Conservation (phyloP, 2,329 filamentous ascomycete genomes). For the Rhynchosporium graminicola region DNA sequence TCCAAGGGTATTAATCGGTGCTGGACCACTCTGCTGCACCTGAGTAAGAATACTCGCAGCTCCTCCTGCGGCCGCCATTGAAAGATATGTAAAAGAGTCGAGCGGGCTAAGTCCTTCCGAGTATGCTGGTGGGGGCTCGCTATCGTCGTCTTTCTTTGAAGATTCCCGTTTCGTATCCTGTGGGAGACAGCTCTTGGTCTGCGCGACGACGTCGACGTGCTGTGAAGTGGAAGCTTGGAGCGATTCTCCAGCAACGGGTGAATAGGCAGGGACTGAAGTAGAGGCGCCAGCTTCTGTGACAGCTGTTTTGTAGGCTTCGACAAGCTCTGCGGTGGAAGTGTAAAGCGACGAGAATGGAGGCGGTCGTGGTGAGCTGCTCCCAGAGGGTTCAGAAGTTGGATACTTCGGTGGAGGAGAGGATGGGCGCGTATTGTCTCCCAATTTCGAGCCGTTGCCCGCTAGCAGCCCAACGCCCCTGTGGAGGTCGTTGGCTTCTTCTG, state of each 20-base stretch:
- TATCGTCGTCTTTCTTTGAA: constrained; percentile 76
- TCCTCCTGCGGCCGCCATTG: constrained; percentile 94
- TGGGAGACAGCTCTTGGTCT: constrained; percentile 85
- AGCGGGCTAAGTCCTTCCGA: constrained; percentile 93
- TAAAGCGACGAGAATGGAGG: constrained; percentile 65
- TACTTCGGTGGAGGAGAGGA: constrained; percentile 62
- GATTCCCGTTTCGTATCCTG: constrained; percentile 76
- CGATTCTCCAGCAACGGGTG: constrained; percentile 44
- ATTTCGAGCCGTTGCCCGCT: constrained; percentile 38
- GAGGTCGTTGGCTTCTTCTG: constrained; percentile 47
- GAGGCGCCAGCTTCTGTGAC: constrained; percentile 43
- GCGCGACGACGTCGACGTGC: constrained; percentile 56
- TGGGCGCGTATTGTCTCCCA: constrained; percentile 41
- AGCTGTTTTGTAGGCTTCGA: constrained; percentile 43
- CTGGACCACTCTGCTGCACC: constrained; percentile 86
- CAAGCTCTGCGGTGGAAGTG: constrained; percentile 43
- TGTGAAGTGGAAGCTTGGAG: constrained; percentile 31
- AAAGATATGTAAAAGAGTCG: constrained; percentile 85
- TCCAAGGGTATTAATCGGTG: constrained; percentile 86
- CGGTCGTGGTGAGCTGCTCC: constrained; percentile 51
- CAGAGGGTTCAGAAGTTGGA: constrained; percentile 53
- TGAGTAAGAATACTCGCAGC: constrained; percentile 99
- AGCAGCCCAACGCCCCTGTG: constrained; percentile 45
- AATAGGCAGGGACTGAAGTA: constrained; percentile 56
- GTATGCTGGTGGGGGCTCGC: constrained; percentile 93